Percentiles rank a stretch among this genome's conserved stretches.
phyloP scores from a whole-genome alignment of 1,139 yeast genomes.

The Yamadazyma taylorii region DNA sequence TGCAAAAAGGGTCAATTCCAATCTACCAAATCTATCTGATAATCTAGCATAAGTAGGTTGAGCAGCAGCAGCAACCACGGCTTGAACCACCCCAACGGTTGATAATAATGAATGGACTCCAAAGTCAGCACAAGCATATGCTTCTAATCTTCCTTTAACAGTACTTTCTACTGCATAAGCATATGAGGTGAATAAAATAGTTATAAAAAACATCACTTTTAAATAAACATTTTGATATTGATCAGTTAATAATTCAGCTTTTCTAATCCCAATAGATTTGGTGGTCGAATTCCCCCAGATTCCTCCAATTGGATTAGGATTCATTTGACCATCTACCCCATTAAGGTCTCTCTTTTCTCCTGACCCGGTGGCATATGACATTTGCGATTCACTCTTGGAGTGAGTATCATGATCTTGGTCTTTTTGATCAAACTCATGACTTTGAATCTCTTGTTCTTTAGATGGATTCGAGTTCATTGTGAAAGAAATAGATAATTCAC shows the following conservation, averaged over 20 bases:
- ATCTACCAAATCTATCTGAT: conserved; percentile 70
- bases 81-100: conserved; percentile 61
- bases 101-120: conserved; percentile 59
- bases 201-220: conserved; percentile 42
- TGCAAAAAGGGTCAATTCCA: conserved; percentile 53
- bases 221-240: conserved; percentile 26
- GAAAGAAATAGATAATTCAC: neutral
- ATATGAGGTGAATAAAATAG: conserved; percentile 61
- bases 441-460: neutral
- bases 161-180: conserved; percentile 67
- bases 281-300: conserved; percentile 18
- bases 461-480: neutral
- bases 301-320: conserved; percentile 4
- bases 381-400: conserved; percentile 1
- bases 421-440: neutral
- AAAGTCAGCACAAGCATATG: conserved; percentile 59
- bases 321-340: neutral
- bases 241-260: conserved; percentile 39
- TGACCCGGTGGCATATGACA: too few species aligned
- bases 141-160: conserved; percentile 49
- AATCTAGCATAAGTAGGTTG: conserved; percentile 70
- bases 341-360: conserved; percentile 5
- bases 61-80: conserved; percentile 70
- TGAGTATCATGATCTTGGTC: neutral
- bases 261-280: conserved; percentile 39